A percentile compares a stretch with the other conserved stretches of the same genome.
Conservation (phyloP, 2,329 filamentous ascomycete genomes). For the Pseudogymnoascus sp. region DNA sequence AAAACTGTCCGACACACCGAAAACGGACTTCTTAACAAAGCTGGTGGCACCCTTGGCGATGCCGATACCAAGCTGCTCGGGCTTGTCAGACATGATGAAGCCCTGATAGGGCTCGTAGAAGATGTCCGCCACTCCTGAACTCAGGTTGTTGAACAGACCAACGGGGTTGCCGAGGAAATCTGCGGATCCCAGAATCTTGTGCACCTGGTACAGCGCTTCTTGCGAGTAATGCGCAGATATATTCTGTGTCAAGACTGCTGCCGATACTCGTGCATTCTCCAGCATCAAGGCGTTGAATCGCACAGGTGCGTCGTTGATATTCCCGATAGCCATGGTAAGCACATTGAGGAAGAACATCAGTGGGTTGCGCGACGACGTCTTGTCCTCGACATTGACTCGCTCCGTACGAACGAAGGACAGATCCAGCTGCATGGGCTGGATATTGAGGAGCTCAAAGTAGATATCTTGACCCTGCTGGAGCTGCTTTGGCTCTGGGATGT, state of each 20-base stretch:
- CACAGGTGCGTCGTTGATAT: slow-evolving; percentile 95
- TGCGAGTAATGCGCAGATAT: slow-evolving; percentile 94
- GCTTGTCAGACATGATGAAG: slow-evolving; percentile 89
- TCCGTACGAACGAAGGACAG: slow-evolving; percentile 96
- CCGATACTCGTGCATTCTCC: slow-evolving; percentile 89
- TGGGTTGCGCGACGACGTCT: slow-evolving; percentile 80
- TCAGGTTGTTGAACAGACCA: slow-evolving; percentile 95
- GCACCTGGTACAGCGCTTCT: slow-evolving; percentile 89
- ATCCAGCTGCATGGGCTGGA: slow-evolving; percentile 97
- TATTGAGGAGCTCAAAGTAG: slow-evolving; percentile 93
- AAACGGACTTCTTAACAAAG: slow-evolving; percentile 98
- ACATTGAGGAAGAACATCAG: slow-evolving; percentile 99
- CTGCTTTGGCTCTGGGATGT: slow-evolving; percentile 84
- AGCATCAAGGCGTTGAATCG: slow-evolving; percentile 88
- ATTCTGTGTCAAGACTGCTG: slow-evolving; percentile 73
- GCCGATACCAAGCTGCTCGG: slow-evolving; percentile 87
- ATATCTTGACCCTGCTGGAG: slow-evolving; percentile 84
- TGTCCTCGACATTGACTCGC: slow-evolving; percentile 91
- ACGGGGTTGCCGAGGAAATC: slow-evolving; percentile 98
- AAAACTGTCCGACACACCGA: slow-evolving; percentile 93
- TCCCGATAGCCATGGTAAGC: slow-evolving; percentile 98
- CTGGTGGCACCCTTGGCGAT: slow-evolving; percentile 95
- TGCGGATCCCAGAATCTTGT: slow-evolving; percentile 93
- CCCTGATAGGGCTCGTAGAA: slow-evolving; percentile 99
- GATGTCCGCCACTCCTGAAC: slow-evolving; percentile 92